Evolutionary conservation across 2,329 filamentous ascomycete species (phyloP).

Genomic region (Fusarium pseudocircinatum): DNA sequence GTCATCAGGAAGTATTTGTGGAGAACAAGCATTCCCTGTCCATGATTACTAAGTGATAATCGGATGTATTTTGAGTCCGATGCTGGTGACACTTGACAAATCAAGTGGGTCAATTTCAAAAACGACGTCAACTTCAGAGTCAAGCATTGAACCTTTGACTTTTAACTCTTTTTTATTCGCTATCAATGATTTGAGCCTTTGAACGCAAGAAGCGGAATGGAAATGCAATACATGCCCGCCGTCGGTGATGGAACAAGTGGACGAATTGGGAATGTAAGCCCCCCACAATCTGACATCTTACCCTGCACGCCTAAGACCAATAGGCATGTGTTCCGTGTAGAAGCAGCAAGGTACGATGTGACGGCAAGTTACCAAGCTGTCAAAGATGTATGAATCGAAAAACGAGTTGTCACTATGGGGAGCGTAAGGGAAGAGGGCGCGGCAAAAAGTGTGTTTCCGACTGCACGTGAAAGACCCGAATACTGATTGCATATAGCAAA

Average conservation of each 20-base stretch:
- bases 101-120: neutral
- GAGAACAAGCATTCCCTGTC: no score
- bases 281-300: neutral
- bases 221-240: fast-evolving
- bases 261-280: neutral
- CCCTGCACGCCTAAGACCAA: neutral
- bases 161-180: fast-evolving
- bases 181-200: fast-evolving
- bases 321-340: neutral
- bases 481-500: neutral
- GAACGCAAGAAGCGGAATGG: neutral
- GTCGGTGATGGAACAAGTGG: no score
- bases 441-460: neutral
- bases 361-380: neutral
- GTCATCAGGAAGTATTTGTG: neutral
- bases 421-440: neutral
- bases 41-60: neutral
- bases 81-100: neutral
- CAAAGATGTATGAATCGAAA: neutral
- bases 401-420: neutral
- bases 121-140: fast-evolving
- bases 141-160: neutral
- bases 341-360: neutral
- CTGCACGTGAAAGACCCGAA: fast-evolving
- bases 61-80: neutral